phyloP scores from a whole-genome alignment of 2,329 filamentous ascomycete species.

The Hypoxylon sp. region DNA sequence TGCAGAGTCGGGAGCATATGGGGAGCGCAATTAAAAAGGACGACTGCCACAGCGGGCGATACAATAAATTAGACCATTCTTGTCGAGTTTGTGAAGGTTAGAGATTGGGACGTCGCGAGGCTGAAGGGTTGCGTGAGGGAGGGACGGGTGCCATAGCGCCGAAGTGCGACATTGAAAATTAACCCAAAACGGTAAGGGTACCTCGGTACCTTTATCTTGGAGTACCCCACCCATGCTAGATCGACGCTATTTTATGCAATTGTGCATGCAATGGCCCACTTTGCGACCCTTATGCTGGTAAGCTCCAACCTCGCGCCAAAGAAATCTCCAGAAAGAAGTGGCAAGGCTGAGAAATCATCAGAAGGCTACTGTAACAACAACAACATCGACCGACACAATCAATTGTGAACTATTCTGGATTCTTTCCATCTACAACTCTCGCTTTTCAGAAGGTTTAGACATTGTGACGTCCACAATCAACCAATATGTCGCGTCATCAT shows the following conservation, averaged over 20 bases:
- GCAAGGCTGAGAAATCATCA: slow-evolving; percentile 64
- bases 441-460: not conserved
- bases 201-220: not conserved
- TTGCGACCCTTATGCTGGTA: slow-evolving; percentile 7
- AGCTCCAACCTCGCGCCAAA: slow-evolving; percentile 40
- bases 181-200: slow-evolving; percentile 23
- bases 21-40: slow-evolving; percentile 18
- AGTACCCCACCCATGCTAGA: not conserved
- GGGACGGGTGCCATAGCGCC: slow-evolving; percentile 26
- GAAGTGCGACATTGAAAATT: slow-evolving; percentile 31
- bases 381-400: slow-evolving; percentile 15
- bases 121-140: slow-evolving; percentile 29
- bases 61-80: slow-evolving; percentile 32
- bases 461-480: not conserved
- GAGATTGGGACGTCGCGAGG: slow-evolving; percentile 35
- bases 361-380: slow-evolving; percentile 38
- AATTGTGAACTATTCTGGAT: slow-evolving; percentile 8
- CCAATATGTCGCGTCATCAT: slow-evolving; percentile 54
- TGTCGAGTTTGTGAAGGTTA: slow-evolving; percentile 11
- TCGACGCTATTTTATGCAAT: slow-evolving; percentile 31
- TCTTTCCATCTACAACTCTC: slow-evolving; percentile 16
- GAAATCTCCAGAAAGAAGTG: slow-evolving; percentile 48
- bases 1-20: slow-evolving; percentile 4
- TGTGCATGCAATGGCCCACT: slow-evolving; percentile 18
- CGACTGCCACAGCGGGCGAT: slow-evolving; percentile 29